Conservation (phyloP, 331 rosid genomes). For the Acacia pycnantha region DNA sequence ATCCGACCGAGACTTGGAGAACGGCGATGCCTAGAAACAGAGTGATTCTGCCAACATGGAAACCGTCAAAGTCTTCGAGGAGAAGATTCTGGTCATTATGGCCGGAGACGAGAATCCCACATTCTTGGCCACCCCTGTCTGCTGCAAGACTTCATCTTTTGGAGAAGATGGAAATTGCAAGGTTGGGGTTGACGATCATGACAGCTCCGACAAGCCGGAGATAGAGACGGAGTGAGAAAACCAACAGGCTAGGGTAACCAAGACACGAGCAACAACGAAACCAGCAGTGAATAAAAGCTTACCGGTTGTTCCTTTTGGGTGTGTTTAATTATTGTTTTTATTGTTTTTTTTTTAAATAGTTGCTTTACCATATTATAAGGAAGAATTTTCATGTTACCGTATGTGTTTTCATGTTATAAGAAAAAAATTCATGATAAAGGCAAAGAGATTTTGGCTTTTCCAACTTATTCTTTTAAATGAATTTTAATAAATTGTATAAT, state of each 20-base stretch:
- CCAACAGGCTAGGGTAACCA: background rate
- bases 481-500: too few species aligned
- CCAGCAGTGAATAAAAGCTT: constrained; percentile 17
- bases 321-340: too few species aligned
- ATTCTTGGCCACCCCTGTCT: constrained; percentile 69
- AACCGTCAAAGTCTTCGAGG: background rate
- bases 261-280: constrained; percentile 1
- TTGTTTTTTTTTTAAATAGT: too few species aligned
- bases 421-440: too few species aligned
- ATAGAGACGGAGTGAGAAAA: constrained; percentile 22
- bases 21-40: too few species aligned
- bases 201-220: constrained; percentile 33
- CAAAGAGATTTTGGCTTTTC: too few species aligned
- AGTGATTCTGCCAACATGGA: background rate
- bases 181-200: background rate
- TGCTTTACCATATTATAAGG: too few species aligned
- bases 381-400: too few species aligned
- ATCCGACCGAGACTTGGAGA: too few species aligned
- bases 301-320: background rate
- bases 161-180: background rate
- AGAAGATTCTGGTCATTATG: too few species aligned
- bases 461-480: too few species aligned
- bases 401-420: too few species aligned
- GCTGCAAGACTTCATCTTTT: constrained; percentile 28
- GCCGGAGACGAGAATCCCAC: constrained; percentile 77